Evolutionary conservation across 805 yeast genomes (phyloP).

Genomic region (Metschnikowia orientalis): DNA sequence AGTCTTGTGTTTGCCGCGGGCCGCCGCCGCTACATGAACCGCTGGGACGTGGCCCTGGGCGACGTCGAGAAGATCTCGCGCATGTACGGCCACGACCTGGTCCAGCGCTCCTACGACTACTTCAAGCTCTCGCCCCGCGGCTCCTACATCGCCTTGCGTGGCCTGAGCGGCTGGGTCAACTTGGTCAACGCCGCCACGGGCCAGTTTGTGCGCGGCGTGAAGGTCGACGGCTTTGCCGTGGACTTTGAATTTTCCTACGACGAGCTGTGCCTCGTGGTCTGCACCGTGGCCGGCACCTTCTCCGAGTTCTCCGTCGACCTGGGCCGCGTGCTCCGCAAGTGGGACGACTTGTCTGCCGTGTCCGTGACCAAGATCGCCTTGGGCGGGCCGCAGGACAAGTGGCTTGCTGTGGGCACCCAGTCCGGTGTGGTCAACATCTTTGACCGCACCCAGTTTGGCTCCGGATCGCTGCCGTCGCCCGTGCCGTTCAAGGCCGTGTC

Average conservation of each 20-base stretch:
- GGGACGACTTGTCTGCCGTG: constrained; percentile 84
- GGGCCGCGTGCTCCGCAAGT: constrained; percentile 46
- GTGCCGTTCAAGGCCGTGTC: constrained; percentile 66
- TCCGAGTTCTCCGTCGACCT: constrained; percentile 64
- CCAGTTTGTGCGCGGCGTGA: constrained; percentile 84
- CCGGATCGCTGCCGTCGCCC: constrained; percentile 12
- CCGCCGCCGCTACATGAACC: constrained; percentile 84
- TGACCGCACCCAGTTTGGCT: constrained; percentile 43
- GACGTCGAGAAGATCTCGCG: constrained; percentile 79
- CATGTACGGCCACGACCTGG: constrained; percentile 84
- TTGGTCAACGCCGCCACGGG: constrained; percentile 71
- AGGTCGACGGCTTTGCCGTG: constrained; percentile 79
- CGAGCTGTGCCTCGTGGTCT: constrained; percentile 44
- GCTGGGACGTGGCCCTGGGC: constrained; percentile 77
- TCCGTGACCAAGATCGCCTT: constrained; percentile 75
- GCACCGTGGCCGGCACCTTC: constrained; percentile 78
- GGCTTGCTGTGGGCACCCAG: constrained; percentile 84
- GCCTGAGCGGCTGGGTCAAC: constrained; percentile 90
- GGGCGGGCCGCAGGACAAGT: constrained; percentile 67
- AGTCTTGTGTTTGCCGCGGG: constrained; percentile 78
- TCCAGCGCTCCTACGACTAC: constrained; percentile 83
- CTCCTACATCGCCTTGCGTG: constrained; percentile 65
- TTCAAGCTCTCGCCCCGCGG: constrained; percentile 78
- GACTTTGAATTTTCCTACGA: constrained; percentile 69
- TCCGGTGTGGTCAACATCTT: constrained; percentile 89